A percentile compares a stretch with the other conserved stretches of the same genome.
phyloP scores from a whole-genome alignment of 2,329 filamentous ascomycete species.

The Trichoderma harzianum region DNA sequence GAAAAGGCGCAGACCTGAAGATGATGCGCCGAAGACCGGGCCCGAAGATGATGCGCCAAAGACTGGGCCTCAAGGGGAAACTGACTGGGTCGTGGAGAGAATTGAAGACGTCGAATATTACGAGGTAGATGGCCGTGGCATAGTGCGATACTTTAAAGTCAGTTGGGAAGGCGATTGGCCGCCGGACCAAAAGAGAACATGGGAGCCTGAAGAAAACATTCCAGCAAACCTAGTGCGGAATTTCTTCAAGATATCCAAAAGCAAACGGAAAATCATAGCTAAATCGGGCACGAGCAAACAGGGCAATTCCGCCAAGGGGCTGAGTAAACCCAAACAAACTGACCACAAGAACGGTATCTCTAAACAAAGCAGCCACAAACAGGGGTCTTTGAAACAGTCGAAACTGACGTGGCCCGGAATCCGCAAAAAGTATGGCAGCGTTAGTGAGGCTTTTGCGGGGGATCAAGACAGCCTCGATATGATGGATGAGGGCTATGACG shows the following conservation, averaged over 20 bases:
- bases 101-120: constrained; percentile 42
- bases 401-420: constrained; percentile 24
- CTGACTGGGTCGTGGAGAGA: constrained; percentile 42
- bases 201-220: constrained; percentile 56
- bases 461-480: constrained; percentile 16
- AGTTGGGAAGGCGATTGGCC: constrained; percentile 58
- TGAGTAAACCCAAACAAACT: neutral
- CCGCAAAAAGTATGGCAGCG: constrained; percentile 27
- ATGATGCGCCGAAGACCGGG: neutral
- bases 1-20: neutral
- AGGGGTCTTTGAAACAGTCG: constrained; percentile 20
- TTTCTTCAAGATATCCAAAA: constrained; percentile 36
- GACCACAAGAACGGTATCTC: neutral
- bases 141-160: constrained; percentile 48
- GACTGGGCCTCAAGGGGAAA: constrained; percentile 22
- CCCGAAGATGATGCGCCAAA: neutral
- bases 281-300: constrained; percentile 15
- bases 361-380: neutral
- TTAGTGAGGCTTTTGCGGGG: constrained; percentile 31
- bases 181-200: constrained; percentile 52
- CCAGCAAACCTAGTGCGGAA: constrained; percentile 37
- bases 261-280: constrained; percentile 21
- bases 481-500: neutral
- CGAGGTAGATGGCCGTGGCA: constrained; percentile 34
- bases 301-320: neutral